Base-by-base conservation (phyloP, 768 basidiomycete genomes). In the Tricholoma hemisulphureum region DNA sequence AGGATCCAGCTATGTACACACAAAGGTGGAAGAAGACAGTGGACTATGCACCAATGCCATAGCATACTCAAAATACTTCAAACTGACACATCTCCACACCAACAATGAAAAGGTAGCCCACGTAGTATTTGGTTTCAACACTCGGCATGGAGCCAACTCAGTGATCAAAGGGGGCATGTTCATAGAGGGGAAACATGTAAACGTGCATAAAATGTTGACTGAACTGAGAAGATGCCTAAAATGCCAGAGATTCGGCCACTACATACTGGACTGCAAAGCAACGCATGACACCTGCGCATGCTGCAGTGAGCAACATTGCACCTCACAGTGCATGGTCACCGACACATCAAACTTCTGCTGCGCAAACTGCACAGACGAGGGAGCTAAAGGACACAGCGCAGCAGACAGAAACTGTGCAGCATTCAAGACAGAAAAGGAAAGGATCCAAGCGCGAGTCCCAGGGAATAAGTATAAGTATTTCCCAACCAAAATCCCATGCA, bases 221-320 rank as follows among this genome's bases (percentile, higher is more conserved):
- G 71, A 72, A 49, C 69, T 65, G 10, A 31, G 23, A 24, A 55
- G 62, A 6, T 73, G 72, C 63, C 23, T 65, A 20, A 67, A 68
- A 20, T 73, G 70, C 53, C 71, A 72, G 63, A 55, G 23, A 14
- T 28, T 48, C 1, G 37, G 57, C 0, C 66, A 67, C 31, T 18
- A 65, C 0, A 61, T 58, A 13, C 57, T 32, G 14, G 41, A 31
- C 8, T 69, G 66, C 57, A 52, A 39, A 18, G 11, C 20, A 11
- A 35, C 35, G 0, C 37, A 50, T 5, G 59, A 65, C 26, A 31
- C 43, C 1, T 66, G 67, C 37, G 63, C 59, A 21, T 21, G 59
- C 1, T 68, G 65, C n/a, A 58, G 9, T 6, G 63, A 31, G 1
- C 43, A 58, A 14, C 70, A 70, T 55, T 41, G 63, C 0, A 71